These are phyloP conservation scores for Ceratocystiopsis minuta DNA, from an alignment of 2,329 filamentous ascomycete genomes.

Conservation along the genomic window DNA sequence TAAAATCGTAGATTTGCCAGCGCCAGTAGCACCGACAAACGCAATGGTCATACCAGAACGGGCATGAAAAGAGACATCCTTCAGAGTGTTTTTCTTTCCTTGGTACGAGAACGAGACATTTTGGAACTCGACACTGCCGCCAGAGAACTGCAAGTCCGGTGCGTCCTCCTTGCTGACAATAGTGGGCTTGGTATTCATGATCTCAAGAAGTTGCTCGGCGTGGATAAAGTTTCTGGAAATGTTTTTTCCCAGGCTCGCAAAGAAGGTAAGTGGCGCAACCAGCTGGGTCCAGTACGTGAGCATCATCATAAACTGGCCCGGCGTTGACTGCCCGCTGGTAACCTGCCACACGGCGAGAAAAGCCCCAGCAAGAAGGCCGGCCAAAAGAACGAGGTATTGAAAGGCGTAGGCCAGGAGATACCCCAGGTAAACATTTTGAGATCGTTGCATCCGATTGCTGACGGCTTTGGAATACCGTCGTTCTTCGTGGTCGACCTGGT, in stretches of 20 bases:
- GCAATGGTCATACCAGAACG: slow-evolving; percentile 36
- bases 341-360: slow-evolving; percentile 48
- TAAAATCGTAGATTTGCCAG: slow-evolving; percentile 39
- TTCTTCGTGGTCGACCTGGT: slow-evolving; percentile 39
- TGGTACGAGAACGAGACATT: slow-evolving; percentile 41
- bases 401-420: slow-evolving; percentile 35
- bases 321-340: slow-evolving; percentile 36
- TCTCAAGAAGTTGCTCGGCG: slow-evolving; percentile 37
- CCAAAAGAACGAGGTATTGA: slow-evolving; percentile 46
- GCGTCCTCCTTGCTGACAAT: slow-evolving; percentile 34
- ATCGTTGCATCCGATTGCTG: slow-evolving; percentile 19
- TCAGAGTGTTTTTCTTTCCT: slow-evolving; percentile 38
- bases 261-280: slow-evolving; percentile 53
- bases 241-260: slow-evolving; percentile 37
- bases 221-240: slow-evolving; percentile 39
- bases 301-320: slow-evolving; percentile 53
- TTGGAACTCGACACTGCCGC: slow-evolving; percentile 36
- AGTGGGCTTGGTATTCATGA: slow-evolving; percentile 39
- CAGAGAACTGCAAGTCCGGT: slow-evolving; percentile 28
- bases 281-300: slow-evolving; percentile 60
- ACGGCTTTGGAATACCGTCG: slow-evolving; percentile 34
- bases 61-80: slow-evolving; percentile 31
- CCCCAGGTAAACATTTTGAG: slow-evolving; percentile 22
- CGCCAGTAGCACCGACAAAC: slow-evolving; percentile 41
- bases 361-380: slow-evolving; percentile 46